Percentiles rank a stretch among this genome's conserved stretches.
Conservation (phyloP, 1,284 basidiomycete genomes). For the Pascua guehoae region DNA sequence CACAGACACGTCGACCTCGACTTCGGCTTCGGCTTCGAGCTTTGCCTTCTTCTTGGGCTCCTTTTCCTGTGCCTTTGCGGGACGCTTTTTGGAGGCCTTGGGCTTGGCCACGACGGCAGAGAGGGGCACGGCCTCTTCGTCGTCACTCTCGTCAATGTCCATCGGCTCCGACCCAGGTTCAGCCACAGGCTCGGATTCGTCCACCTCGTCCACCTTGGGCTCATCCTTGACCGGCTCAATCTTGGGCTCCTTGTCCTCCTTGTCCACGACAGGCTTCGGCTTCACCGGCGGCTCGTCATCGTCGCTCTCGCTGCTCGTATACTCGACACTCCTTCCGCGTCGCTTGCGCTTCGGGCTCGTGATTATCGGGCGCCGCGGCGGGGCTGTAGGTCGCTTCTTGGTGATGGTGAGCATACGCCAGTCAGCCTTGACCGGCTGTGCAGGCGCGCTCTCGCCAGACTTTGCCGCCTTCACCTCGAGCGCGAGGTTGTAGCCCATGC, state of each 20-base stretch:
- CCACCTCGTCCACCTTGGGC: slow-evolving; percentile 3
- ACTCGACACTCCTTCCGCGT: slow-evolving; percentile 16
- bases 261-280: slow-evolving; percentile 5
- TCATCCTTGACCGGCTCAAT: neutral
- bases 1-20: slow-evolving; percentile 12
- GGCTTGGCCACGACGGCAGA: slow-evolving; percentile 7
- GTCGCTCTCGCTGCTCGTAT: slow-evolving; percentile 26
- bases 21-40: slow-evolving; percentile 7
- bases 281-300: slow-evolving; percentile 6
- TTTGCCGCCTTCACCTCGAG: slow-evolving; percentile 25
- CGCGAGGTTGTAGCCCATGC: slow-evolving; percentile 31
- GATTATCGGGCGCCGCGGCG: slow-evolving; percentile 1
- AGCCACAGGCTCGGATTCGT: slow-evolving; percentile 2
- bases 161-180: neutral
- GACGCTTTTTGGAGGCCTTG: slow-evolving; percentile 35
- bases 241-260: slow-evolving; percentile 5
- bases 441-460: slow-evolving; percentile 6
- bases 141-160: neutral
- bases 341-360: slow-evolving; percentile 19
- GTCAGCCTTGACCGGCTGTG: neutral
- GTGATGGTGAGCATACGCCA: slow-evolving; percentile 41
- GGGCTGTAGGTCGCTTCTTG: slow-evolving; percentile 29
- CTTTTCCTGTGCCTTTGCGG: slow-evolving; percentile 16
- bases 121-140: slow-evolving; percentile 4
- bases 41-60: slow-evolving; percentile 14